These are phyloP conservation scores for Cubamyces lactineus DNA, from an alignment of 768 basidiomycete genomes.

Conservation along the genomic window DNA sequence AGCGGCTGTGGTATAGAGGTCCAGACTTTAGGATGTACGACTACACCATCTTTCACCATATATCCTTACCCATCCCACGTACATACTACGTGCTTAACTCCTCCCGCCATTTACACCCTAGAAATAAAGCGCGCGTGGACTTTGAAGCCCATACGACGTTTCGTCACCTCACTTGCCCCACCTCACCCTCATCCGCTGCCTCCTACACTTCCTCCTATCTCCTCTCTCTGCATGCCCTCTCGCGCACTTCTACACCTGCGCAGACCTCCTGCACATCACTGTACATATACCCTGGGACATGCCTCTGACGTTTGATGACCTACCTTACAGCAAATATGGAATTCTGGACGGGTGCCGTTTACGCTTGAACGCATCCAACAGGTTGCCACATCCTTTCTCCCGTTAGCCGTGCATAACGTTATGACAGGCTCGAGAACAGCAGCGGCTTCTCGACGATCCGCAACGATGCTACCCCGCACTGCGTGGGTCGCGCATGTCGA, in stretches of 20 bases:
- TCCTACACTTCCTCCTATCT: not conserved
- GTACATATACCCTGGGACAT: slow-evolving; percentile 10
- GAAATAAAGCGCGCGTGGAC: slow-evolving; percentile 13
- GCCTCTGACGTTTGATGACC: slow-evolving; percentile 5
- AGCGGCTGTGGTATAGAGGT: slow-evolving; percentile 24
- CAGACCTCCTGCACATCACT: not conserved
- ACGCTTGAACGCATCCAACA: too few relatives aligned
- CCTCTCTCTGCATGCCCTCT: not conserved
- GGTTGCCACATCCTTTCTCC: too few relatives aligned
- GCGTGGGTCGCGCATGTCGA: slow-evolving; percentile 15
- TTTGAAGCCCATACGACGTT: slow-evolving; percentile 2
- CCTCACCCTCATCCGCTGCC: not conserved
- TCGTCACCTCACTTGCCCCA: not conserved
- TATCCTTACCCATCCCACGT: slow-evolving; percentile 14
- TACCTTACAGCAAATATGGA: slow-evolving; percentile 14
- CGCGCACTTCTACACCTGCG: not conserved
- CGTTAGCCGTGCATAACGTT: not conserved
- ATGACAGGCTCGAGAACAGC: not conserved
- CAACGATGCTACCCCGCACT: not conserved
- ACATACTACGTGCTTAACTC: slow-evolving; percentile 16
- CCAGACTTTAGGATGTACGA: slow-evolving; percentile 19
- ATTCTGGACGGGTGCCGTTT: too few relatives aligned
- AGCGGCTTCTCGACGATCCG: not conserved
- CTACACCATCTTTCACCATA: slow-evolving; percentile 14
- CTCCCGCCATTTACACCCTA: not conserved